Evolutionary conservation across 176 grass and related monocot genomes (phyloP), one percentile per base, ranked within the genome.

Genomic region (Luzula sylvatica): DNA sequence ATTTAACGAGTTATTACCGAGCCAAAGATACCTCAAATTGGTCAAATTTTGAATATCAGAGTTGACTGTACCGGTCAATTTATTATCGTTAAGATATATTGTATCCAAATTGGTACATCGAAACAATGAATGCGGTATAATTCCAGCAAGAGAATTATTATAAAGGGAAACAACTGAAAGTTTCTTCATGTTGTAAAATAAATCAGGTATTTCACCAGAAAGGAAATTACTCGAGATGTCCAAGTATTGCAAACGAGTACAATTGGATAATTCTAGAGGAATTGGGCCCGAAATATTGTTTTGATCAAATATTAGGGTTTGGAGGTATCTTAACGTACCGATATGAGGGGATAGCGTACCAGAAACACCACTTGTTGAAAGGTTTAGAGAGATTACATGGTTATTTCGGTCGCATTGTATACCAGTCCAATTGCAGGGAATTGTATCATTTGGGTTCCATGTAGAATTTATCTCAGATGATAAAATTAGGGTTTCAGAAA

Each of bases 191-290:
- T 87, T 77, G 0, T 35, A 20, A 30, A 94, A 63, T 32, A 53
- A 75, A 64, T 53, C 47, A 70, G 82, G 87, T 50, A 94, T 94
- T 47, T 78, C 32, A 18, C 75, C 79, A 3, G 82, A 83, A 75
- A 94, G 32, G 3, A 21, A 21, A 49, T 94, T 94, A 2, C 0
- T 3, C 0, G 83, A 78, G 19, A 94, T 58, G 54, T 87, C 65
- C 50, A 94, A 57, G 27, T 44, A 16, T 41, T 71, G 60, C 70
- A 94, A 55, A 46, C 50, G 53, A 21, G 11, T 78, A 52, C 88
- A 94, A 42, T 72, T 72, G 17, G 72, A 68, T 42, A 95, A 20
- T 61, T 87, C 79, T 1, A 6, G 53, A 23, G 80, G 76, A 15
- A 92, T 85, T 15, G 20, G 19, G 32, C 81, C 76, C 20, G 76